Conservation (phyloP, 2,329 filamentous ascomycete species). For the Mariannaea elegans region DNA sequence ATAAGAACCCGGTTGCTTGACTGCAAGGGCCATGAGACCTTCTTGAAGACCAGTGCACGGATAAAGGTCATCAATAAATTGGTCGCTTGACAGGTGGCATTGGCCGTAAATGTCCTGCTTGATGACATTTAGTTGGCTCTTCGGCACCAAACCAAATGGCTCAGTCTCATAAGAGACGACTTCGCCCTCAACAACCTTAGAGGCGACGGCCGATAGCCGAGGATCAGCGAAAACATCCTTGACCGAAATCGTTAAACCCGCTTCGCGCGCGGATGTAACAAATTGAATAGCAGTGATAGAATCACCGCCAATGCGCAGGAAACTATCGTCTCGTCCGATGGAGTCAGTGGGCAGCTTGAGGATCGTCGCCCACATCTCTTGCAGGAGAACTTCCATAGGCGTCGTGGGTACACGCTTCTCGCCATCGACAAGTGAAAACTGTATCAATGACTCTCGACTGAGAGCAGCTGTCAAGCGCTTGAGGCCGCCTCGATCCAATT, state of each 20-base stretch:
- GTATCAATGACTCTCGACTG: slow-evolving; percentile 11
- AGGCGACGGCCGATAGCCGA: too few relatives aligned
- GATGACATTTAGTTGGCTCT: too few relatives aligned
- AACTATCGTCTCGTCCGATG: not conserved
- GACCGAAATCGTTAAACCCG: too few relatives aligned
- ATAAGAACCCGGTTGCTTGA: too few relatives aligned
- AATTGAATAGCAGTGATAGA: too few relatives aligned
- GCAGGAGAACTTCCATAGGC: slow-evolving; percentile 28
- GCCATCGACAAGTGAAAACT: slow-evolving; percentile 13
- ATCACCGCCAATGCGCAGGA: too few relatives aligned
- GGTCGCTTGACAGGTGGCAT: not conserved
- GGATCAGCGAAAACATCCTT: too few relatives aligned
- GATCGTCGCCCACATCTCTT: slow-evolving; percentile 44
- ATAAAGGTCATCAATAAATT: not conserved
- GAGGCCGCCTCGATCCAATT: slow-evolving; percentile 19
- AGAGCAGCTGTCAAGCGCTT: slow-evolving; percentile 8
- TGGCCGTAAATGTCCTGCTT: not conserved
- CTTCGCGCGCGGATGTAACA: too few relatives aligned
- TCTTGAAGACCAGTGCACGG: too few relatives aligned
- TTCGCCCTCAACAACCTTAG: not conserved
- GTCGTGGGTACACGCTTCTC: slow-evolving; percentile 1
- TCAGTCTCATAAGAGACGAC: not conserved
- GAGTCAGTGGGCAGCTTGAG: slow-evolving; percentile 42
- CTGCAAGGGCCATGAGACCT: too few relatives aligned
- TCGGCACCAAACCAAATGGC: not conserved